Percentiles rank a stretch among this genome's conserved stretches.
Evolutionary conservation across 495 filamentous ascomycete species (phyloP).

Genomic region (Penicillium dipodomyicola): DNA sequence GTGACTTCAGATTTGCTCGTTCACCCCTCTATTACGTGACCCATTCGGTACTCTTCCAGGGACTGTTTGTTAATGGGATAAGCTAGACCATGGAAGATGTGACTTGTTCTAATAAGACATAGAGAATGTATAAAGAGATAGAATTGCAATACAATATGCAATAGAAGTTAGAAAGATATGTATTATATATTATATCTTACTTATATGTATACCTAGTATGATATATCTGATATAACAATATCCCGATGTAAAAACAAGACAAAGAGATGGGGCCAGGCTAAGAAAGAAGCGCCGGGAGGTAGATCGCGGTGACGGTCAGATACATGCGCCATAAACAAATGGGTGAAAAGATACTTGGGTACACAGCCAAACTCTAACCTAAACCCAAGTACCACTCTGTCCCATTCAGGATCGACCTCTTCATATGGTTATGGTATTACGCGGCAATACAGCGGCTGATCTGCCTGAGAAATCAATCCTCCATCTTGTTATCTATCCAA

Average conservation of each 20-base stretch:
- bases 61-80: background rate
- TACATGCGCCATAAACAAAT: conserved; percentile 2
- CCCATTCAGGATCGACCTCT: conserved; percentile 7
- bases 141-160: too few relatives aligned
- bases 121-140: background rate
- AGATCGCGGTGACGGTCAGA: conserved; percentile 12
- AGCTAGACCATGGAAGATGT: background rate
- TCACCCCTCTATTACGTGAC: conserved; percentile 3
- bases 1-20: conserved; percentile 27
- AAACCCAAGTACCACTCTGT: background rate
- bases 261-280: conserved; percentile 19
- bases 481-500: conserved; percentile 33
- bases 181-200: background rate
- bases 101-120: background rate
- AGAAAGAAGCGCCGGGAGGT: conserved; percentile 26
- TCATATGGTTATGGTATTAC: conserved; percentile 14
- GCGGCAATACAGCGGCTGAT: conserved; percentile 25
- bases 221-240: background rate
- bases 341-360: conserved; percentile 9
- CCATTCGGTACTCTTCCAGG: conserved; percentile 1
- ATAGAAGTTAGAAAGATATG: background rate
- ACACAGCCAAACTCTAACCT: too few relatives aligned
- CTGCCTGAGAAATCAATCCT: conserved; percentile 14
- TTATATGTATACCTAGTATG: background rate
- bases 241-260: background rate